phyloP scores from a whole-genome alignment of 306 rosid genomes.

The Fagus sylvatica region DNA sequence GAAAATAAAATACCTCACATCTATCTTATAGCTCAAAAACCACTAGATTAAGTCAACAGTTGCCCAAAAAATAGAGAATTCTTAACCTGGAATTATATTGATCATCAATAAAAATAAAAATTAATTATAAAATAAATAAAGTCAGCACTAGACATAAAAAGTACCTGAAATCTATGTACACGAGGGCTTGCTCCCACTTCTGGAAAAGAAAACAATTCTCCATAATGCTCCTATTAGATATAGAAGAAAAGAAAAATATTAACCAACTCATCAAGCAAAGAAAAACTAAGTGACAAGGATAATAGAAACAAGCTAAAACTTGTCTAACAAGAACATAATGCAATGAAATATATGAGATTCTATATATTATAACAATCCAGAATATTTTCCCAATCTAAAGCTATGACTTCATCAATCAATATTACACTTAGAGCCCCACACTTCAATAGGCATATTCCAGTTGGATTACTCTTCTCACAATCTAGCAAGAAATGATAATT shows the following conservation, averaged over 20 bases:
- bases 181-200: slow-evolving; percentile 54
- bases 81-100: neutral
- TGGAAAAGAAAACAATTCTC: slow-evolving; percentile 46
- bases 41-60: neutral
- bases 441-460: neutral
- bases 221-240: slow-evolving; percentile 62
- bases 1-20: neutral
- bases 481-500: neutral
- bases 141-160: slow-evolving; percentile 17
- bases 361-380: neutral
- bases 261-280: slow-evolving; percentile 25
- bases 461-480: neutral
- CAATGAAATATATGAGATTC: neutral
- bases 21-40: neutral
- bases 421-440: neutral
- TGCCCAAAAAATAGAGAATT: neutral
- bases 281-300: neutral
- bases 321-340: slow-evolving; percentile 3
- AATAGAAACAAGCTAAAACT: slow-evolving; percentile 7
- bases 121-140: neutral
- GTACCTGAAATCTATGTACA: slow-evolving; percentile 80
- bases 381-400: neutral
- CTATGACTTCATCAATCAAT: neutral
- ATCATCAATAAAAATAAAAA: neutral
- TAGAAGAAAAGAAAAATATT: slow-evolving; percentile 9